Percentiles rank a stretch among this genome's conserved stretches.
These are phyloP conservation scores for Naganishia friedmannii DNA, from an alignment of 768 basidiomycete genomes.

Conservation along the genomic window DNA sequence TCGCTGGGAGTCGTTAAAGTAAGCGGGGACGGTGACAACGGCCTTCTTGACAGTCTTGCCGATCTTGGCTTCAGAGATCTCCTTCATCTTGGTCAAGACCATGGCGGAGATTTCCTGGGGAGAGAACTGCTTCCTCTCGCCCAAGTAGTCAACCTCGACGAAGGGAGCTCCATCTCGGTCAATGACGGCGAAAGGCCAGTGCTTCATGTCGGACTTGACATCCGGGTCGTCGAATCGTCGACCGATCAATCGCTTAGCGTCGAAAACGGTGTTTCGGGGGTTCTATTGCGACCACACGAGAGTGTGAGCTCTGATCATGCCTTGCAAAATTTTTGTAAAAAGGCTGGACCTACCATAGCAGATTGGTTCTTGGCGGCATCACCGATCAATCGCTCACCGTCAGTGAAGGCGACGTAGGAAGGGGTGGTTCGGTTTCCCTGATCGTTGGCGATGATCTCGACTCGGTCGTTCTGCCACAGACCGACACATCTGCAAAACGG, in stretches of 20 bases:
- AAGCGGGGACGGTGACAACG: conserved; percentile 97
- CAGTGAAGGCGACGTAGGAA: conserved; percentile 97
- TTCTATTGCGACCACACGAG: conserved; percentile 55
- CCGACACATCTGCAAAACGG: conserved; percentile 44
- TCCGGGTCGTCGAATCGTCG: conserved; percentile 78
- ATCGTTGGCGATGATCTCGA: conserved; percentile 54
- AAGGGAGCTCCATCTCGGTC: conserved; percentile 96
- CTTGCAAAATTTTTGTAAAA: neutral
- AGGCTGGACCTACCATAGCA: conserved; percentile 64
- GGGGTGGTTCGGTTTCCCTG: conserved; percentile 98
- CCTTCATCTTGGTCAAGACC: conserved; percentile 99
- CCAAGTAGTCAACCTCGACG: conserved; percentile 89
- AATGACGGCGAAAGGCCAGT: conserved; percentile 97
- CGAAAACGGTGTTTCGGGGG: conserved; percentile 97
- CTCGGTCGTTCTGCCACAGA: conserved; percentile 54
- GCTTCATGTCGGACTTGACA: conserved; percentile 60
- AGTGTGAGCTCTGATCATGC: no score
- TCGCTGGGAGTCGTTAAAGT: conserved; percentile 99
- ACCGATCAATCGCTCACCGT: conserved; percentile 94
- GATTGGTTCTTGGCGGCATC: conserved; percentile 88
- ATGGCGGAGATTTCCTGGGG: conserved; percentile 99
- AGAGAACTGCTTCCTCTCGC: conserved; percentile 91
- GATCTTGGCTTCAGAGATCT: conserved; percentile 98
- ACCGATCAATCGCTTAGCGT: conserved; percentile 98
- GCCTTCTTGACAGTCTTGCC: conserved; percentile 98